Conservation (phyloP, 2,329 filamentous ascomycete species). For the Chaetomiaceae sp. region DNA sequence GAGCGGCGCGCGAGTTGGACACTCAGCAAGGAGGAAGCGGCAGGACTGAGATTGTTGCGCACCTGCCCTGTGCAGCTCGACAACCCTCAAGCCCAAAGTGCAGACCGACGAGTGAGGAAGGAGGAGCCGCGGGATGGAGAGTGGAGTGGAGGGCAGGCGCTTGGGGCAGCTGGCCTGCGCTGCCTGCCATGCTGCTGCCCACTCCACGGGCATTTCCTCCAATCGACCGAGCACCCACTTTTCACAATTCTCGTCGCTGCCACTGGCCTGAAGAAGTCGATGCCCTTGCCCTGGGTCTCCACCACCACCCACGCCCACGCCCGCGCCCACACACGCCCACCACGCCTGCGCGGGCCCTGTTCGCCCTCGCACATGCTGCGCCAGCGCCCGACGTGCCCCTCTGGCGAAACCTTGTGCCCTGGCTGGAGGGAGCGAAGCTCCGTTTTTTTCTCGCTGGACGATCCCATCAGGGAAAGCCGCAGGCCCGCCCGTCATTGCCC, state of each 20-base stretch:
- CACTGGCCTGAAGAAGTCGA: background rate
- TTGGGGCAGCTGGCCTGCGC: too few species aligned
- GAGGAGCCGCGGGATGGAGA: conserved; percentile 5
- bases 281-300: conserved; percentile 7
- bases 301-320: background rate
- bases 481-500: too few species aligned
- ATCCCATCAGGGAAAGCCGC: conserved; percentile 22
- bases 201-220: conserved; percentile 4
- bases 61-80: conserved; percentile 11
- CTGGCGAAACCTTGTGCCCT: conserved; percentile 6
- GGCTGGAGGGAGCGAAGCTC: too few species aligned
- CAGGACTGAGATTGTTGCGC: conserved; percentile 1
- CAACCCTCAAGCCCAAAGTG: conserved; percentile 6
- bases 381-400: conserved; percentile 14
- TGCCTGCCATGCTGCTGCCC: background rate
- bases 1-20: background rate
- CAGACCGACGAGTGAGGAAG: conserved; percentile 16
- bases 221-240: conserved; percentile 5
- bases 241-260: conserved; percentile 1
- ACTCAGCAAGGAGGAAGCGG: too few species aligned
- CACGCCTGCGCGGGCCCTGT: too few species aligned
- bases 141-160: too few species aligned
- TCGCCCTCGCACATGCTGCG: background rate
- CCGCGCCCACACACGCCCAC: conserved; percentile 2
- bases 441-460: conserved; percentile 6